These are phyloP conservation scores for Microdochium paspali DNA, from an alignment of 2,329 filamentous ascomycete species.

Conservation along the genomic window DNA sequence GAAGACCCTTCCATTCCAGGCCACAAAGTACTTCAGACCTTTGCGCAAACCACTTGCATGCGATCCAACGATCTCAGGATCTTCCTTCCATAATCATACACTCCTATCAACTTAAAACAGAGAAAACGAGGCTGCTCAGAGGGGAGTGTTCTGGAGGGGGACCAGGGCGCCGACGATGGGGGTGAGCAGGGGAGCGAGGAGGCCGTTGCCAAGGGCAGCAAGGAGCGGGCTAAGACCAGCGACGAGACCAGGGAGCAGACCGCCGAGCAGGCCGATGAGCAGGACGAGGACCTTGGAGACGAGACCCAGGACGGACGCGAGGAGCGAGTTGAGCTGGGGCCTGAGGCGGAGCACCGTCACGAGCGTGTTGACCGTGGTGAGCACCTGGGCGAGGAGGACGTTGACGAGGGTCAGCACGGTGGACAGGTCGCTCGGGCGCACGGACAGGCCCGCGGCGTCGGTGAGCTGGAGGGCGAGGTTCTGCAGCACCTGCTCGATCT, in stretches of 20 bases:
- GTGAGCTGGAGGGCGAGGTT: conserved; percentile 1
- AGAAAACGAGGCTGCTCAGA: neutral
- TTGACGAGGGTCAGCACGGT: neutral
- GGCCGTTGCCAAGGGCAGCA: conserved; percentile 11
- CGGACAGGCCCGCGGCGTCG: neutral
- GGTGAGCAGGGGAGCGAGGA: conserved; percentile 16
- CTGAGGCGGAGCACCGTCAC: neutral
- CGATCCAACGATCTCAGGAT: too few relatives aligned
- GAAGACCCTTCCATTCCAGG: too few relatives aligned
- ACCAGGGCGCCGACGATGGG: conserved; percentile 6
- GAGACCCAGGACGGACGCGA: neutral
- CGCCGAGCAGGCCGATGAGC: conserved; percentile 12
- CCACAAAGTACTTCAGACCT: too few relatives aligned
- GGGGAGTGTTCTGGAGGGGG: neutral
- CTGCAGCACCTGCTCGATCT: neutral
- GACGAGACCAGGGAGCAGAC: conserved; percentile 13
- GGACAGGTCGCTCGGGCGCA: neutral
- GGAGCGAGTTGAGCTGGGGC: neutral
- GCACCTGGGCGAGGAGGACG: neutral
- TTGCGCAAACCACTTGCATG: too few relatives aligned
- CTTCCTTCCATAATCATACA: too few relatives aligned
- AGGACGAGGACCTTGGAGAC: neutral
- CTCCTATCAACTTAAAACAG: too few relatives aligned
- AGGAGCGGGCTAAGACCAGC: conserved; percentile 16
- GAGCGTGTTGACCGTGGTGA: neutral